These are phyloP conservation scores for Avicennia marina DNA, from an alignment of 257 asterid species.

Conservation along the genomic window DNA sequence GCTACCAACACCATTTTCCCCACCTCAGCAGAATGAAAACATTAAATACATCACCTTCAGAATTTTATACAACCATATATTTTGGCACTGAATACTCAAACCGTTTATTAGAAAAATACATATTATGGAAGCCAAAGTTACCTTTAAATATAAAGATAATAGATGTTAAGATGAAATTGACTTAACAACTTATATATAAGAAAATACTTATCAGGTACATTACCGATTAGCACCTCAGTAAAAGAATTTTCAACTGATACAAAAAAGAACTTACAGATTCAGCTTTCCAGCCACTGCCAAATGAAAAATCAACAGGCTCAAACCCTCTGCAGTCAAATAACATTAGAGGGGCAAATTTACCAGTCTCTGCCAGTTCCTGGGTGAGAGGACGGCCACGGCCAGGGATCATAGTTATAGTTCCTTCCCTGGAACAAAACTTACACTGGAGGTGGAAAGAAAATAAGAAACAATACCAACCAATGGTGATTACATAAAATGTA, in stretches of 20 bases:
- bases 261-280: conserved; percentile 58
- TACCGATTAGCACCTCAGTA: too few species aligned
- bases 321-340: conserved; percentile 69
- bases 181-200: neutral
- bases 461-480: conserved; percentile 8
- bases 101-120: too few species aligned
- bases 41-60: too few species aligned
- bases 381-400: conserved; percentile 80
- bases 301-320: conserved; percentile 68
- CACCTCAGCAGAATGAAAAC: too few species aligned
- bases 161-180: neutral
- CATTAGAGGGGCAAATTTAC: conserved; percentile 56
- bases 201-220: too few species aligned
- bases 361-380: conserved; percentile 48
- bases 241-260: neutral
- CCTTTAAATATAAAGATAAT: too few species aligned
- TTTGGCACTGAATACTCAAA: too few species aligned
- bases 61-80: too few species aligned
- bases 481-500: neutral
- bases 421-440: conserved; percentile 86
- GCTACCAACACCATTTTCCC: too few species aligned
- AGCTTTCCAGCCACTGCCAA: conserved; percentile 80
- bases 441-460: conserved; percentile 48
- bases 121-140: too few species aligned
- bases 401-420: conserved; percentile 64